Evolutionary conservation across 2,329 filamentous ascomycete species (phyloP).

Genomic region (Colletotrichum neosansevieriae): DNA sequence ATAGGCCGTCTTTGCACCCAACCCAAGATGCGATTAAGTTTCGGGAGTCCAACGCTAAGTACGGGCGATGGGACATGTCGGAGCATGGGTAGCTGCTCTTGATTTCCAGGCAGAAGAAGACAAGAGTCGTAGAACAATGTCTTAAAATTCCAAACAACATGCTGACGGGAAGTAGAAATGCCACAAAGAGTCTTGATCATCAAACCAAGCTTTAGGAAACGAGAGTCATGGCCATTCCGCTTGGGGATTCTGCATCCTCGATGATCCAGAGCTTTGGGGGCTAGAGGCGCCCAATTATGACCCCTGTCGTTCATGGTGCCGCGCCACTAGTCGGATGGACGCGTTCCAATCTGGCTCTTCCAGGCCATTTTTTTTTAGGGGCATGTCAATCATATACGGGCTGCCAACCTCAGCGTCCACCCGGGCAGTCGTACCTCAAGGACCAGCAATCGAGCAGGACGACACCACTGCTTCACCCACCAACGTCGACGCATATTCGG

Average conservation of each 20-base stretch:
- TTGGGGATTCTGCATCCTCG: neutral
- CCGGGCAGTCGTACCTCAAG: neutral
- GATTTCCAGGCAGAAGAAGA: no score
- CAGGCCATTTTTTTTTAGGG: conserved; percentile 27
- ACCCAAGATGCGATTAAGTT: neutral
- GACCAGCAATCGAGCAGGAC: conserved; percentile 9
- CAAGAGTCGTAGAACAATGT: no score
- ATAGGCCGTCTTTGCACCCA: neutral
- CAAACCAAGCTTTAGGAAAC: neutral
- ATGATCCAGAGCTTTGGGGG: neutral
- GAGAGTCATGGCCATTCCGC: conserved; percentile 1
- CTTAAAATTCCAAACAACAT: no score
- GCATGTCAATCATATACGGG: conserved; percentile 11
- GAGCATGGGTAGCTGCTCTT: neutral
- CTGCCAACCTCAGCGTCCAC: conserved; percentile 29
- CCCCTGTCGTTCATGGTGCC: conserved; percentile 22
- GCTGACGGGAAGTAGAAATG: neutral
- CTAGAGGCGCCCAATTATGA: conserved; percentile 21
- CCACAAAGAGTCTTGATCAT: neutral
- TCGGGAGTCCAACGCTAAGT: neutral
- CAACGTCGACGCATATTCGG: conserved; percentile 16
- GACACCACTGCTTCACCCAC: neutral
- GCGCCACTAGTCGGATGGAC: conserved; percentile 20
- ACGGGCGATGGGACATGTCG: no score
- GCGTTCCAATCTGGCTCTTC: conserved; percentile 10